phyloP scores from a whole-genome alignment of 148 eudicot species.

The Chenopodium suecicum region DNA sequence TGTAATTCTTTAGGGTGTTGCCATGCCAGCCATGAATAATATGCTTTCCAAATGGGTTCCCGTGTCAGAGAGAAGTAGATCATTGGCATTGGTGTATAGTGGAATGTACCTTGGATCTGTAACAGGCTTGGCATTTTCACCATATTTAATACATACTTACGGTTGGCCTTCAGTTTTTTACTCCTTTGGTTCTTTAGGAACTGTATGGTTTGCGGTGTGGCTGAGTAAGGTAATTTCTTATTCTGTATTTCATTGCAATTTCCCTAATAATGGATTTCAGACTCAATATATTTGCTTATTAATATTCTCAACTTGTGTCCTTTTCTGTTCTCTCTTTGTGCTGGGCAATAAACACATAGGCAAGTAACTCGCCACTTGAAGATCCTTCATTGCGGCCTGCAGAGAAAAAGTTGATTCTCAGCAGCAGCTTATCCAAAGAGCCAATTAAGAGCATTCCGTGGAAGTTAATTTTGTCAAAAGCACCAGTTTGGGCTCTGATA shows the following conservation, averaged over 20 bases:
- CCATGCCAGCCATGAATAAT: conserved; percentile 99
- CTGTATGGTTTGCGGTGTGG: conserved; percentile 88
- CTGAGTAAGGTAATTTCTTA: conserved; percentile 53
- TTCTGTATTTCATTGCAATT: not conserved
- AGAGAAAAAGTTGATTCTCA: conserved; percentile 78
- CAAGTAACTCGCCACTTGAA: conserved; percentile 84
- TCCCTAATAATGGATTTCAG: not conserved
- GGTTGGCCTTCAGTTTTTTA: conserved; percentile 98
- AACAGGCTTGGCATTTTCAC: conserved; percentile 90
- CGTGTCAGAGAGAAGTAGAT: conserved; percentile 92
- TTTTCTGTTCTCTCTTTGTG: not conserved
- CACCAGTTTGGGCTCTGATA: conserved; percentile 96
- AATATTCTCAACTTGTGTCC: not conserved
- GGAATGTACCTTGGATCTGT: conserved; percentile 99
- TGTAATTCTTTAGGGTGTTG: conserved; percentile 77
- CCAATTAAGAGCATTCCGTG: conserved; percentile 84
- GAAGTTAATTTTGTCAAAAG: conserved; percentile 72
- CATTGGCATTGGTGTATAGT: conserved; percentile 92
- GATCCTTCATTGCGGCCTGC: conserved; percentile 71
- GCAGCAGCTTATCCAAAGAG: conserved; percentile 52
- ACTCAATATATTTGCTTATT: not conserved
- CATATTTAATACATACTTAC: conserved; percentile 65
- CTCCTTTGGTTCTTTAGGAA: conserved; percentile 94
- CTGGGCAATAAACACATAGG: conserved; percentile 40
- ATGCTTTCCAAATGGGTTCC: conserved; percentile 96